These are phyloP conservation scores for Fusarium vanettenii DNA, from an alignment of 2,329 filamentous ascomycete species.

Conservation along the genomic window DNA sequence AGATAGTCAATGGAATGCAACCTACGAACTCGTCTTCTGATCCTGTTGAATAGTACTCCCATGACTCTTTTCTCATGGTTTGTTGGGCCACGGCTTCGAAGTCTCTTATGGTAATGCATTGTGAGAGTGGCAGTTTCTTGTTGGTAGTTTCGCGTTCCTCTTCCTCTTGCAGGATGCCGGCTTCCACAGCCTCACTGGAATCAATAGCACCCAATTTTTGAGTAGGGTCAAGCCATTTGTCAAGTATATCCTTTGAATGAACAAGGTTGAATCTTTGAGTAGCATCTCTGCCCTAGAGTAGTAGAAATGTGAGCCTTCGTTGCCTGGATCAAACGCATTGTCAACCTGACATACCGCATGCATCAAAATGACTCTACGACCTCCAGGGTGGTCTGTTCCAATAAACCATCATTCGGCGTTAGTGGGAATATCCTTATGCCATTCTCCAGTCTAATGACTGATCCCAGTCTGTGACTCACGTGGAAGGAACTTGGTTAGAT, in stretches of 20 bases:
- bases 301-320: background rate
- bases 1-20: background rate
- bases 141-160: background rate
- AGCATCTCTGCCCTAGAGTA: constrained; percentile 13
- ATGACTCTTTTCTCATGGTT: constrained; percentile 4
- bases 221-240: constrained; percentile 16
- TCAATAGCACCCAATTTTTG: constrained; percentile 19
- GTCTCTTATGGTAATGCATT: constrained; percentile 17
- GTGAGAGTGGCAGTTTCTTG: constrained; percentile 7
- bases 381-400: constrained; percentile 13
- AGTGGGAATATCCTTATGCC: background rate
- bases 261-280: constrained; percentile 19
- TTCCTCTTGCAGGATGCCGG: background rate
- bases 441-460: background rate
- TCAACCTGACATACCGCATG: constrained; percentile 2
- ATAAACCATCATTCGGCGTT: background rate
- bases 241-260: constrained; percentile 18
- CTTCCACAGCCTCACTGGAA: background rate
- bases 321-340: accelerated
- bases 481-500: constrained; percentile 24
- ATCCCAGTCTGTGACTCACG: background rate
- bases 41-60: constrained; percentile 30
- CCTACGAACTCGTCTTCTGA: constrained; percentile 29
- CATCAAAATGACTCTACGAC: constrained; percentile 22
- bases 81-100: constrained; percentile 12